Percentiles rank a stretch among this genome's conserved stretches.
Evolutionary conservation across 2,329 filamentous ascomycete genomes (phyloP).

Genomic region (Colletotrichum camelliae): DNA sequence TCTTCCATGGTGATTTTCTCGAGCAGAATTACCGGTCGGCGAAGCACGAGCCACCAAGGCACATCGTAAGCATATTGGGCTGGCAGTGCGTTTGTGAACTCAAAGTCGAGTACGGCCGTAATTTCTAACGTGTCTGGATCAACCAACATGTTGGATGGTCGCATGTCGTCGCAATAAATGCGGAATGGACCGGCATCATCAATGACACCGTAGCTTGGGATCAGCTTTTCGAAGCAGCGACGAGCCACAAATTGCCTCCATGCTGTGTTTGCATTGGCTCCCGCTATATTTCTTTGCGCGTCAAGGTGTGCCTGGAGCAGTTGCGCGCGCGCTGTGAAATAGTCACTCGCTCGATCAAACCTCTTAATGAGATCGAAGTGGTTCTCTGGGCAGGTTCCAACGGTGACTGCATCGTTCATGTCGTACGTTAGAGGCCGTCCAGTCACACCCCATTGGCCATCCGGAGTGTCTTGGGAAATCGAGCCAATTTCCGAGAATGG

Average conservation of each 20-base stretch:
- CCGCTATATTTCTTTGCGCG: slow-evolving; percentile 35
- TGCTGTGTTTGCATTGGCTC: slow-evolving; percentile 28
- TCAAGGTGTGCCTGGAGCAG: slow-evolving; percentile 31
- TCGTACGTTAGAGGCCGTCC: slow-evolving; percentile 42
- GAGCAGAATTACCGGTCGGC: slow-evolving; percentile 29
- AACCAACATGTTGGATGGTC: slow-evolving; percentile 42
- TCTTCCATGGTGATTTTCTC: slow-evolving; percentile 24
- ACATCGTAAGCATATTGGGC: slow-evolving; percentile 40
- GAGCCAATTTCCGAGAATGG: slow-evolving; percentile 36
- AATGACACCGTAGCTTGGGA: slow-evolving; percentile 29
- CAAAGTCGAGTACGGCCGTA: slow-evolving; percentile 42
- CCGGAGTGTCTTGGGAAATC: slow-evolving; percentile 31
- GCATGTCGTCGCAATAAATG: slow-evolving; percentile 44
- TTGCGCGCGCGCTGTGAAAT: slow-evolving; percentile 24
- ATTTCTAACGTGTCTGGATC: slow-evolving; percentile 39
- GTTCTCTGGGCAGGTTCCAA: slow-evolving; percentile 33
- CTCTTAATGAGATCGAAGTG: slow-evolving; percentile 30
- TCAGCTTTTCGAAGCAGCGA: slow-evolving; percentile 34
- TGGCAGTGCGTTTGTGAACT: slow-evolving; percentile 47
- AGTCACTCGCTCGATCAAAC: slow-evolving; percentile 28
- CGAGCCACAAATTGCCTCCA: slow-evolving; percentile 36
- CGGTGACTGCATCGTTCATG: slow-evolving; percentile 41
- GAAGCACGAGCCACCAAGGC: slow-evolving; percentile 44
- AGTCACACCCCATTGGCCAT: slow-evolving; percentile 33
- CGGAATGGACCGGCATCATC: slow-evolving; percentile 39